These are phyloP conservation scores for Catharanthus roseus DNA, from an alignment of 257 asterid genomes.

Conservation along the genomic window DNA sequence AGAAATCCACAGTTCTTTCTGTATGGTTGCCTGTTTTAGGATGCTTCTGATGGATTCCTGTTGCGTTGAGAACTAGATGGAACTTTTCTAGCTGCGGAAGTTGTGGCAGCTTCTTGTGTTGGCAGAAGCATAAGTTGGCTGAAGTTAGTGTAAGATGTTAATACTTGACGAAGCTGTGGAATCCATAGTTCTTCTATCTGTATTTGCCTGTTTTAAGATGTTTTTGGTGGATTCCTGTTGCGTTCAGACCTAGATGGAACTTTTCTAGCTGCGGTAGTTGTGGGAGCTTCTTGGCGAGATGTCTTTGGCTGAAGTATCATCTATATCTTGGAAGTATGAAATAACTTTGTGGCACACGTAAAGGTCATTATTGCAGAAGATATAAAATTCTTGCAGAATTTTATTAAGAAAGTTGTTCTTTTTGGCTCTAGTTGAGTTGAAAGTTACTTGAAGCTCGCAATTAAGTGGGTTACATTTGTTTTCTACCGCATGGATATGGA, in stretches of 20 bases:
- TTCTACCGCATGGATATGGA: conserved; percentile 1
- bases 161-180: not conserved
- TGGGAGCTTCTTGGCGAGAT: conserved; percentile 2
- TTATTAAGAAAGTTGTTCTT: not conserved
- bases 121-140: conserved; percentile 7
- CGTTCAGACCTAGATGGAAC: conserved; percentile 4
- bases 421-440: not conserved
- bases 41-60: conserved; percentile 5
- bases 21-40: not conserved
- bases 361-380: not conserved
- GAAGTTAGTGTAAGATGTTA: conserved; percentile 1
- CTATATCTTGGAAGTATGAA: conserved; percentile 5
- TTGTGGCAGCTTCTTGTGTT: conserved; percentile 13
- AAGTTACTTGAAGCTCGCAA: conserved; percentile 4
- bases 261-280: not conserved
- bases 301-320: not conserved
- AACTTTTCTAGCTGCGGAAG: not conserved
- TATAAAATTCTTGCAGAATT: not conserved
- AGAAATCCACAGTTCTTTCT: not conserved
- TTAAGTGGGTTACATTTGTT: not conserved
- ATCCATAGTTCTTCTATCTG: not conserved
- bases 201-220: not conserved
- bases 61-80: not conserved
- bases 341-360: not conserved
- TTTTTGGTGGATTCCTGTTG: conserved; percentile 4